Base-by-base conservation (phyloP, 1,139 yeast species). In the Taphrina communis region DNA sequence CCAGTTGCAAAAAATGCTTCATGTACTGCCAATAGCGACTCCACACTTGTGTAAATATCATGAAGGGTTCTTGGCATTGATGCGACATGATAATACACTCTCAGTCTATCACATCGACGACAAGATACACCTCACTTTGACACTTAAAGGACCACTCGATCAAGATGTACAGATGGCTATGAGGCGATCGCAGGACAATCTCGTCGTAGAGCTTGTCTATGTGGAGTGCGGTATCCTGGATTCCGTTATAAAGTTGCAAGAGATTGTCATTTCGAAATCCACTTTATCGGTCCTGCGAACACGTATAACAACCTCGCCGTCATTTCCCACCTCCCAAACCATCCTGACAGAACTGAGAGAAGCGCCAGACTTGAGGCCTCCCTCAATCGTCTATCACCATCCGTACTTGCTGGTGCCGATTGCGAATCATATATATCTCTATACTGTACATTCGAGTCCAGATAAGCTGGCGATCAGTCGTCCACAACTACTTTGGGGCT, bases 351-450 rank as follows among this genome's bases (percentile, higher is more conserved):
- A 25, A 4, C 25, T 25, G 4, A 25, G 25, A 25, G 25, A 25
- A 4, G 25, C 3, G 4, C 4, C 25, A 25, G 25, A 25, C 25
- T 25, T 25, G 25, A 25, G 25, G 25, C 25, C 25, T 25, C 25
- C 1, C 4, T 35, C n/a, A 44, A 56, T 39, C 31, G 53, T 35
- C 25, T 58, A 58, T 58, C 36, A 21, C 35, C 53, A 58, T 17
- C 62, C 62, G 6, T 58, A 58, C 53, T 12, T 58, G 42, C 46
- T 44, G 17, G 42, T 58, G 8, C 42, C 62, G 12, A 11, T 8
- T 1, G 21, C 41, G 1, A 58, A 58, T 19, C 42, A 44, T 2
- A 44, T 58, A 21, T 25, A 3, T 14, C 19, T 46, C 2, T 44
- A 44, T 53, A 14, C 35, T 14, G 42, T 58, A 2, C 35, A 42